Evolutionary conservation across 2,329 filamentous ascomycete species (phyloP).

Genomic region (Venturiaceae sp.): DNA sequence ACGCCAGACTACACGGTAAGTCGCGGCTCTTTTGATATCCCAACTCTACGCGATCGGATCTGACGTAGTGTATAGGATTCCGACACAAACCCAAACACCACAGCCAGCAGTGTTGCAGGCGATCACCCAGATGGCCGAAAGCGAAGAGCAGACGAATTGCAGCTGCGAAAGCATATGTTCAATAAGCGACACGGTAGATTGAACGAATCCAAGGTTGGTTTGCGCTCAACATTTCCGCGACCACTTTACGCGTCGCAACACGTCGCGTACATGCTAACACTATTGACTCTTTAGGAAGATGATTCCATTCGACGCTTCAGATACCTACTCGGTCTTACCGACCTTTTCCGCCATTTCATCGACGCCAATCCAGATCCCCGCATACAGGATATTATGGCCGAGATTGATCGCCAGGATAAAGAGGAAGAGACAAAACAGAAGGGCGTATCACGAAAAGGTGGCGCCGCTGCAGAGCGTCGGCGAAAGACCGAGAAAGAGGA

Average conservation of each 20-base stretch:
- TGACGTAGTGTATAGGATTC: constrained; percentile 40
- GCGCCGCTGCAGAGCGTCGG: constrained; percentile 66
- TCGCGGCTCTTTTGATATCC: constrained; percentile 6
- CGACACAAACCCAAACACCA: constrained; percentile 56
- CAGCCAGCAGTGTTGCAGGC: constrained; percentile 76
- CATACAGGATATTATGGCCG: constrained; percentile 84
- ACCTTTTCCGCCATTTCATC: constrained; percentile 98
- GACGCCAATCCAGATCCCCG: constrained; percentile 93
- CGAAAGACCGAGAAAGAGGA: constrained; percentile 95
- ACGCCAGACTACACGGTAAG: constrained; percentile 53
- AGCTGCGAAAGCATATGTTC: constrained; percentile 83
- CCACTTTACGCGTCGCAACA: neutral
- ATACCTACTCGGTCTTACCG: constrained; percentile 88
- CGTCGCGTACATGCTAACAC: constrained; percentile 1
- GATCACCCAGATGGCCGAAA: constrained; percentile 74
- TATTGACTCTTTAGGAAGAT: constrained; percentile 56
- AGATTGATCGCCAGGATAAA: constrained; percentile 89
- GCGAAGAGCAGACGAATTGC: constrained; percentile 75
- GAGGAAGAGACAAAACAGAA: constrained; percentile 64
- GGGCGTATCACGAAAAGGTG: constrained; percentile 69
- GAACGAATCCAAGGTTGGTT: constrained; percentile 77
- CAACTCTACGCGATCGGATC: neutral
- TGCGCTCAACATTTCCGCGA: neutral
- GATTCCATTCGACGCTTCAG: constrained; percentile 90
- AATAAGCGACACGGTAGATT: constrained; percentile 90